Percentiles rank a stretch among this genome's conserved stretches.
These are phyloP conservation scores for Hypomontagnella monticulosa DNA, from an alignment of 495 filamentous ascomycete genomes.

Conservation along the genomic window DNA sequence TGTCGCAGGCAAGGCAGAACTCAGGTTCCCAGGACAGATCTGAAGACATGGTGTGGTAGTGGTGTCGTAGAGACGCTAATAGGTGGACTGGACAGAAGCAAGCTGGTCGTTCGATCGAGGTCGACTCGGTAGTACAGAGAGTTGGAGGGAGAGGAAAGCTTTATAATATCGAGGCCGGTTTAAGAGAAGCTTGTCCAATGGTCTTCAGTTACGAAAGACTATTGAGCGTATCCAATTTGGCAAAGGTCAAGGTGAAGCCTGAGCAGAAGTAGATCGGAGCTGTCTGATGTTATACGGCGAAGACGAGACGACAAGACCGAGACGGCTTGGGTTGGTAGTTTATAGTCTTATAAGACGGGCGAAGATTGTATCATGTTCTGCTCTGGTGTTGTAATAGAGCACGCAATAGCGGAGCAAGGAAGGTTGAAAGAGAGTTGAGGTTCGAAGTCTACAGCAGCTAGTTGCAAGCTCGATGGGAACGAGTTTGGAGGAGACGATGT, in stretches of 20 bases:
- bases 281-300: slow-evolving; percentile 12
- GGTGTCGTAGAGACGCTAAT: slow-evolving; percentile 25
- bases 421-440: slow-evolving; percentile 27
- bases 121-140: slow-evolving; percentile 15
- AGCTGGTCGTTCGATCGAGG: slow-evolving; percentile 11
- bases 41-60: slow-evolving; percentile 61
- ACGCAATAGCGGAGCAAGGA: slow-evolving; percentile 41
- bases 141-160: not conserved
- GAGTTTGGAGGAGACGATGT: slow-evolving; percentile 47
- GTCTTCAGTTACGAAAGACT: slow-evolving; percentile 28
- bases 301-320: slow-evolving; percentile 25
- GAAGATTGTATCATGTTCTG: slow-evolving; percentile 42
- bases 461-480: slow-evolving; percentile 36
- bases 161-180: not conserved
- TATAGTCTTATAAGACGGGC: slow-evolving; percentile 35
- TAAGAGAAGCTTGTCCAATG: slow-evolving; percentile 13
- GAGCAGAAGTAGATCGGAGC: slow-evolving; percentile 19
- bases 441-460: slow-evolving; percentile 35
- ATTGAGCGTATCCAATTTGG: slow-evolving; percentile 19
- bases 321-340: slow-evolving; percentile 22
- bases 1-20: slow-evolving; percentile 94
- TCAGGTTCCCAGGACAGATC: slow-evolving; percentile 86
- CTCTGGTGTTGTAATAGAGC: slow-evolving; percentile 38
- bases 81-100: slow-evolving; percentile 12
- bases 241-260: slow-evolving; percentile 15